Conservation (phyloP, 345 rosid genomes). For the Salix caprea region DNA sequence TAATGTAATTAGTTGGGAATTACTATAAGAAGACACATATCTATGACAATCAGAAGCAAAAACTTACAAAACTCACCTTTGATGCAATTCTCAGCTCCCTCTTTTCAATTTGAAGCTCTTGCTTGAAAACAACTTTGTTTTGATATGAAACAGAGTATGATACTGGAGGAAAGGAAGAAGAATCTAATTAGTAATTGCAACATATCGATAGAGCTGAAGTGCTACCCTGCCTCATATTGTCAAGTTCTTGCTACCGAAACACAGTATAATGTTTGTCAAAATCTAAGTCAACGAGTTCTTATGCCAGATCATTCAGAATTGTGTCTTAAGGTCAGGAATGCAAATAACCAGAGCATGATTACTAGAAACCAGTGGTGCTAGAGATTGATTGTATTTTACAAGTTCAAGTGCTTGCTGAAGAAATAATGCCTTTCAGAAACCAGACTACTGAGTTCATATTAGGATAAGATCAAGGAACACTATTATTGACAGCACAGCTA, state of each 20-base stretch:
- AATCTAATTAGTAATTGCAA: background rate
- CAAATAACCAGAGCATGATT: background rate
- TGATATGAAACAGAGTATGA: constrained; percentile 34
- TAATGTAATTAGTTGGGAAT: background rate
- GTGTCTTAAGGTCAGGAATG: too few relatives aligned
- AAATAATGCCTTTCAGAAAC: background rate
- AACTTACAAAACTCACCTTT: constrained; percentile 29
- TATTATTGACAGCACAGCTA: background rate
- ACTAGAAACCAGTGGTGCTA: background rate
- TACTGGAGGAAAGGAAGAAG: constrained; percentile 29
- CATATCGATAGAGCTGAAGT: too few relatives aligned
- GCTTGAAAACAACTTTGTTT: constrained; percentile 29
- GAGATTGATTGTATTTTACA: background rate
- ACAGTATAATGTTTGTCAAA: too few relatives aligned
- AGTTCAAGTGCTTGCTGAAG: background rate
- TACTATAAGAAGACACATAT: background rate
- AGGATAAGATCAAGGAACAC: background rate
- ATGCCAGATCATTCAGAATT: too few relatives aligned
- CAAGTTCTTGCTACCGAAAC: too few relatives aligned
- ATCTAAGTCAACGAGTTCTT: too few relatives aligned
- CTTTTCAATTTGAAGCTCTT: constrained; percentile 33
- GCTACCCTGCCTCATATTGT: too few relatives aligned
- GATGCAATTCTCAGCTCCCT: constrained; percentile 44
- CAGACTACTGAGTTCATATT: too few relatives aligned
- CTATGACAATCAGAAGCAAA: background rate